Conservation (phyloP, 306 rosid species). For the Citrullus mucosospermus region DNA sequence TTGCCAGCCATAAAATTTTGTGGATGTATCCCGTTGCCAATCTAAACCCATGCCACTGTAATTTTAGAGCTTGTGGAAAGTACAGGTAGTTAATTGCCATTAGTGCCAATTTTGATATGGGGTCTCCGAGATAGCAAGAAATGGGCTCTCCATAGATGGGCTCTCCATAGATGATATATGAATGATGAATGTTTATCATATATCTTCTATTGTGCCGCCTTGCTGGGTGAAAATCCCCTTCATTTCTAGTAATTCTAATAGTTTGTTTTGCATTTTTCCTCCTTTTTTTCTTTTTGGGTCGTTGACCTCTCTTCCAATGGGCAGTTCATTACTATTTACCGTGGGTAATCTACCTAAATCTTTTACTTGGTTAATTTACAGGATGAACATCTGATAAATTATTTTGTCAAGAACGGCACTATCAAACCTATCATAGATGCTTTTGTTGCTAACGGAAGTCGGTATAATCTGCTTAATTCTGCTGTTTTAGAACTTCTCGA, state of each 20-base stretch:
- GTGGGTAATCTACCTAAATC: not conserved
- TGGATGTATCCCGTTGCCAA: not conserved
- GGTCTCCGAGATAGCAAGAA: not conserved
- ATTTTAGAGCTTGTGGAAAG: not conserved
- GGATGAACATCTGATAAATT: slow-evolving; percentile 79
- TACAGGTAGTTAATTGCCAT: not conserved
- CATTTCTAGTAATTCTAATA: not conserved
- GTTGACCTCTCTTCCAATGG: not conserved
- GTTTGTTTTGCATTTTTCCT: too few species aligned
- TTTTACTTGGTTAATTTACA: slow-evolving; percentile 29
- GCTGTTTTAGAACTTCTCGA: slow-evolving; percentile 84
- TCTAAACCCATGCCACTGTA: not conserved
- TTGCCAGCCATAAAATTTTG: not conserved
- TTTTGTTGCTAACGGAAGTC: slow-evolving; percentile 76
- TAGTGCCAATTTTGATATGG: not conserved
- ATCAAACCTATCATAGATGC: slow-evolving; percentile 74
- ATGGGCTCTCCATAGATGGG: not conserved
- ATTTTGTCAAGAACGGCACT: slow-evolving; percentile 61
- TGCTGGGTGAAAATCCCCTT: not conserved
- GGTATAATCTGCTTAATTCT: slow-evolving; percentile 87
- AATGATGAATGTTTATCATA: not conserved
- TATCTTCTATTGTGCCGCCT: not conserved
- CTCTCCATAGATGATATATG: not conserved
- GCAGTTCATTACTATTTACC: not conserved
- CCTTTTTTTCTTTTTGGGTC: too few species aligned